Base-by-base conservation (phyloP, 2,329 filamentous ascomycete genomes). In the Aspergillus viridinutans region DNA sequence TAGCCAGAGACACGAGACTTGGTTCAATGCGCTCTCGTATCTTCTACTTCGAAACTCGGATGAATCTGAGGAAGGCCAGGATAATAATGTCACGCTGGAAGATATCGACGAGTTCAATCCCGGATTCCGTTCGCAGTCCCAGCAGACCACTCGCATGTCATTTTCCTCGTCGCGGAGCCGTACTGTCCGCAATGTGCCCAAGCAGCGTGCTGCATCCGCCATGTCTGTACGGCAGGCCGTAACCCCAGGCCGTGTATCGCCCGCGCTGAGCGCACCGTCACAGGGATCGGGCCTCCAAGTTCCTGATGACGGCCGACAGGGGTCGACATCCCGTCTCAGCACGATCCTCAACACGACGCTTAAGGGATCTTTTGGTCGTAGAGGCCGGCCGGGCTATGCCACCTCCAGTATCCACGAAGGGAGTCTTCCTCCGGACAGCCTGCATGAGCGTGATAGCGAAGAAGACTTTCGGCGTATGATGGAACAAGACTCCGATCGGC, bases 21-120 rank as follows among this genome's bases (percentile, higher is more conserved):
- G 94, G 94, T 96, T 94, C 81, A 97, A 97, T 69, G 92, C 94
- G 0, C 81, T 99, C 54, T 96, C 91, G 1, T 99, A 99, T 72
- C 83, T 99, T 14, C 82, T 97, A 38, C 82, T 96, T 29, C 87
- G 92, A 49, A 92, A 87, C 26, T 81, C 85, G 32, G 79, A 75
- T 26, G 74, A 81, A 17, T 78, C 79, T 50, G 74, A 83, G 21
- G 87, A 88, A 40, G 82, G 83, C 48, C 73, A 76, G 42, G 70
- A 69, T 6, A 83, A 85, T 62, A 80, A 83, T 3, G 82, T 90
- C 61, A 86, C 78, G 4, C 67, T 80, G 52, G 83, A 84, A 52
- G 85, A 87, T 58, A 77, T 85, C 40, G 80, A 82, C 82, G 94
- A 97, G 70, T 96, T 97, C 77, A 95, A 96, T 68, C 90, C 90